These are phyloP conservation scores for Podospora fimiseda DNA, from an alignment of 495 filamentous ascomycete species.

Conservation along the genomic window DNA sequence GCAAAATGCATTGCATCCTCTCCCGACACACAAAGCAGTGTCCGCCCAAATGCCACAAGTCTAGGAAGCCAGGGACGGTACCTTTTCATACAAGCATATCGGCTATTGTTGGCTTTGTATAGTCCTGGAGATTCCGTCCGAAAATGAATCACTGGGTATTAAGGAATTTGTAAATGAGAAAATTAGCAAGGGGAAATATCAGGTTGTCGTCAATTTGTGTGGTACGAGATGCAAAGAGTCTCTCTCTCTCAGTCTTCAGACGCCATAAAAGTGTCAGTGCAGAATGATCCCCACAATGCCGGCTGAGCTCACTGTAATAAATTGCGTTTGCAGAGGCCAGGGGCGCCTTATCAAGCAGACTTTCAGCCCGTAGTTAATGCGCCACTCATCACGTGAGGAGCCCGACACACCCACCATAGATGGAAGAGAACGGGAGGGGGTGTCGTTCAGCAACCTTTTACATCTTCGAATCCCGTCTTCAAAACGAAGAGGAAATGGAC, in stretches of 20 bases:
- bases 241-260: background rate
- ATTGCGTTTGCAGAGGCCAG: background rate
- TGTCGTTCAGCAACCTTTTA: background rate
- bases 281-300: slow-evolving; percentile 13
- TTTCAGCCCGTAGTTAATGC: no score
- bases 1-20: background rate
- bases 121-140: background rate
- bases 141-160: background rate
- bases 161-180: background rate
- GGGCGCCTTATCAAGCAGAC: slow-evolving; percentile 9
- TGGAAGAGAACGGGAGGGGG: background rate
- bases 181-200: background rate
- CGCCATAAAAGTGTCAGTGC: slow-evolving; percentile 4
- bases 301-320: slow-evolving; percentile 6
- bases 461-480: no score
- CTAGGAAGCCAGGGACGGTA: background rate
- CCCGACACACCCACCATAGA: background rate
- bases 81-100: background rate
- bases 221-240: slow-evolving; percentile 2
- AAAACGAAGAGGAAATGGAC: no score
- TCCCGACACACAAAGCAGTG: background rate
- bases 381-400: slow-evolving; percentile 19
- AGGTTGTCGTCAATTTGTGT: slow-evolving; percentile 1
- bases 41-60: background rate
- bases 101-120: background rate